These are phyloP conservation scores for Globisporangium nunn DNA, from an alignment of 352 stramenopile genomes.

Conservation along the genomic window DNA sequence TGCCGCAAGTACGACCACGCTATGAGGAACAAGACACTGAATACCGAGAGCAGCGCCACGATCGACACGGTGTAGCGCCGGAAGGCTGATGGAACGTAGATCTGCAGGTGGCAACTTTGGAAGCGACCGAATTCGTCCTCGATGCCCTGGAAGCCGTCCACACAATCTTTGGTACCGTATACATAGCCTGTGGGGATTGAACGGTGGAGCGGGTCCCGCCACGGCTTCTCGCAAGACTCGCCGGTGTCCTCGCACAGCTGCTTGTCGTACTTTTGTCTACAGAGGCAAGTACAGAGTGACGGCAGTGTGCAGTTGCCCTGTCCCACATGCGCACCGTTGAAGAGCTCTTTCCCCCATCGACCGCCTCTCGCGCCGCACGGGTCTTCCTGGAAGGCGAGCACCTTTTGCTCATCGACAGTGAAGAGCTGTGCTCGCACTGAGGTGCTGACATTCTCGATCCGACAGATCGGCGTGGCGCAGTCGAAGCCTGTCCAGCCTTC, in stretches of 20 bases:
- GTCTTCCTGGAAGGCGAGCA: conserved; percentile 90
- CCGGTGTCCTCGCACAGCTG: conserved; percentile 53
- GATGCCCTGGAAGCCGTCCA: conserved; percentile 91
- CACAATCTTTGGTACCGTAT: conserved; percentile 90
- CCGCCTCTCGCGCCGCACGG: conserved; percentile 86
- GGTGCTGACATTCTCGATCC: conserved; percentile 35
- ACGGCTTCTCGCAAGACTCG: conserved; percentile 81
- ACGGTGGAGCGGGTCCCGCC: conserved; percentile 67
- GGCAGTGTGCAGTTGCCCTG: conserved; percentile 93
- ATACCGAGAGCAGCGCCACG: conserved; percentile 63
- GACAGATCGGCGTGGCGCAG: conserved; percentile 90
- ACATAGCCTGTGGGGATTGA: conserved; percentile 77
- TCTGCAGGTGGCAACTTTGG: conserved; percentile 91
- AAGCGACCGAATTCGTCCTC: conserved; percentile 88
- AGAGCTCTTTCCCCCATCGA: conserved; percentile 59
- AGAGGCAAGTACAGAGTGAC: conserved; percentile 89
- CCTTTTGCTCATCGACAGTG: conserved; percentile 91
- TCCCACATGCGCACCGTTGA: conserved; percentile 66
- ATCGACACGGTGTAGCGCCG: conserved; percentile 79
- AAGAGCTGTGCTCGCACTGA: conserved; percentile 85
- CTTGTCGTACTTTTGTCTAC: conserved; percentile 74
- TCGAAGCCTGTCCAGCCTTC: conserved; percentile 93
- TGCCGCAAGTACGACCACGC: conserved; percentile 85
- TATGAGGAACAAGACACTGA: conserved; percentile 59
- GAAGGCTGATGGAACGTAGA: conserved; percentile 89